These are phyloP conservation scores for Turritis glabra DNA, from an alignment of 345 rosid genomes.

Conservation along the genomic window DNA sequence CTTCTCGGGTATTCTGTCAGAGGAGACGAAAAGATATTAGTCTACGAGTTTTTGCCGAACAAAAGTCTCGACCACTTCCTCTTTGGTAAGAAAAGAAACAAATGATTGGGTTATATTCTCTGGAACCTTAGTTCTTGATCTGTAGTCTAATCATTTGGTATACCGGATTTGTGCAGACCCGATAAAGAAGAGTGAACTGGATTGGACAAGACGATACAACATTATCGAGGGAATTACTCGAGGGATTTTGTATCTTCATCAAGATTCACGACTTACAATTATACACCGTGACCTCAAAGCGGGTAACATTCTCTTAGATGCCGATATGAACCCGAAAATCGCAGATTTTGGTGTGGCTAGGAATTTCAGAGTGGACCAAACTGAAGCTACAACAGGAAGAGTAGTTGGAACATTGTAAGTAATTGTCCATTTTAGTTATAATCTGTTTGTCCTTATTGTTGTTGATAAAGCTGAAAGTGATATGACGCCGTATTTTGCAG, in stretches of 20 bases:
- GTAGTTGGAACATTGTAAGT: slow-evolving; percentile 26
- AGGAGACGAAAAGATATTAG: slow-evolving; percentile 41
- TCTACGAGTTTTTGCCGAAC: slow-evolving; percentile 28
- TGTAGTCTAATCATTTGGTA: neutral
- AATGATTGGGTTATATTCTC: neutral
- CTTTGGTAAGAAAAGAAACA: neutral
- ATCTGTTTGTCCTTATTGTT: neutral
- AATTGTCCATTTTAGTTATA: neutral
- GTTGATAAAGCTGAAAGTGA: neutral
- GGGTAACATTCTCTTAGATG: slow-evolving; percentile 24
- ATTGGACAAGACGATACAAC: slow-evolving; percentile 1
- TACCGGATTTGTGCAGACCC: neutral
- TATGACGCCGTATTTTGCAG: neutral
- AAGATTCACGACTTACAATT: slow-evolving; percentile 26
- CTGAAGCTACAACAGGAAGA: neutral
- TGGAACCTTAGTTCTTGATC: neutral
- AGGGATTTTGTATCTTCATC: slow-evolving; percentile 27
- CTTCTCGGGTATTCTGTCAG: slow-evolving; percentile 48
- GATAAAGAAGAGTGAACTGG: neutral
- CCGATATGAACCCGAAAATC: slow-evolving; percentile 8
- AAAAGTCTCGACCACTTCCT: slow-evolving; percentile 33
- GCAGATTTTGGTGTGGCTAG: slow-evolving; percentile 26
- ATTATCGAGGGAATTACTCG: slow-evolving; percentile 21
- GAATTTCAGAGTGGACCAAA: neutral
- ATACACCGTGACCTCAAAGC: slow-evolving; percentile 31